Conservation (phyloP, 2,329 filamentous ascomycete species). For the Epichloe elymi region DNA sequence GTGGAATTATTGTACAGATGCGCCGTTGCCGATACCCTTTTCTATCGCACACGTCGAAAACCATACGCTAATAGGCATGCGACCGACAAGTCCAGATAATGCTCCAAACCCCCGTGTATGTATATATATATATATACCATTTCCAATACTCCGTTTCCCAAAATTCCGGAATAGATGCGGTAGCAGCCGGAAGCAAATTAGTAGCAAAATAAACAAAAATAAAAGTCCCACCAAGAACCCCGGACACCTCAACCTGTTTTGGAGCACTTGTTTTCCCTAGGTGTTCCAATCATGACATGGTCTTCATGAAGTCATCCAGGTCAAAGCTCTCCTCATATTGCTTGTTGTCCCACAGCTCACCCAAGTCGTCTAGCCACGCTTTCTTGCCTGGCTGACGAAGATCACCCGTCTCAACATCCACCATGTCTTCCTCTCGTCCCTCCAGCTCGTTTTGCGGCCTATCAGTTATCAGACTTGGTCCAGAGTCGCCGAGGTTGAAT, state of each 20-base stretch:
- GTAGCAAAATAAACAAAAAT: background rate
- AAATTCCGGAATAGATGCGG: background rate
- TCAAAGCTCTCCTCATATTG: slow-evolving; percentile 99
- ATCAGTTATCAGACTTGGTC: slow-evolving; percentile 50
- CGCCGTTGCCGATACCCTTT: background rate
- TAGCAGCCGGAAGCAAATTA: background rate
- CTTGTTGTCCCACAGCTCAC: slow-evolving; percentile 91
- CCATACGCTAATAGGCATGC: slow-evolving; percentile 1
- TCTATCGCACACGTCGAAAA: slow-evolving; percentile 2
- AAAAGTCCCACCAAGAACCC: background rate
- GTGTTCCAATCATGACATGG: slow-evolving; percentile 53
- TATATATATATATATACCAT: background rate
- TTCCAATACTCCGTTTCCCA: slow-evolving; percentile 2
- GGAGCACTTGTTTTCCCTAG: background rate
- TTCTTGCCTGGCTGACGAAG: slow-evolving; percentile 94
- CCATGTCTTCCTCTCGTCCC: slow-evolving; percentile 69
- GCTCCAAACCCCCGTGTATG: background rate
- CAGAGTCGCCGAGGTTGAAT: slow-evolving; percentile 78
- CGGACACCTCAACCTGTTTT: background rate
- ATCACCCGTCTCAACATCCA: slow-evolving; percentile 84
- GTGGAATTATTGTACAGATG: slow-evolving; percentile 3
- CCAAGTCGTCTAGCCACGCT: slow-evolving; percentile 85
- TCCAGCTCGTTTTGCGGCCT: slow-evolving; percentile 45
- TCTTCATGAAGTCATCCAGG: slow-evolving; percentile 86
- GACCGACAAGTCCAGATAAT: slow-evolving; percentile 1